Evolutionary conservation across 768 basidiomycete genomes (phyloP).

Genomic region (Suillus bovinus): DNA sequence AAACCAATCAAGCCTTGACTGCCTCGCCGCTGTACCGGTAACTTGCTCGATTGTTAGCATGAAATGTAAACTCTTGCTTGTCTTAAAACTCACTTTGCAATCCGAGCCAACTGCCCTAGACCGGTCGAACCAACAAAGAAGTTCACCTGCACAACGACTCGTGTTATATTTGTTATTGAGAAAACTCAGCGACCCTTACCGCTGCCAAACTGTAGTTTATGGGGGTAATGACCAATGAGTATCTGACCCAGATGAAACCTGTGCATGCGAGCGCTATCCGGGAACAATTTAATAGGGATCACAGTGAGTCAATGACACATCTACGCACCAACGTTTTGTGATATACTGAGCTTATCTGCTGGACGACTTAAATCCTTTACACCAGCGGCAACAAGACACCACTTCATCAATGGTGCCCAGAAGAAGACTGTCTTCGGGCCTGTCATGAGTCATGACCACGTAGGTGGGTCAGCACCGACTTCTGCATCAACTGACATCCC

Average conservation of each 20-base stretch:
- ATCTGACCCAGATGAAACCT: constrained; percentile 98
- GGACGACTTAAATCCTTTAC: constrained; percentile 85
- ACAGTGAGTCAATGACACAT: background rate
- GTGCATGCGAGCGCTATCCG: constrained; percentile 83
- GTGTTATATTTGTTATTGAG: constrained; percentile 36
- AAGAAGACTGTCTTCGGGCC: constrained; percentile 96
- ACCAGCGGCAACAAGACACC: constrained; percentile 83
- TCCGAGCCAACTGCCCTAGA: constrained; percentile 60
- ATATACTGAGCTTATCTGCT: constrained; percentile 89
- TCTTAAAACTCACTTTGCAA: constrained; percentile 51
- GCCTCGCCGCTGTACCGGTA: constrained; percentile 29
- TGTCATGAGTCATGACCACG: constrained; percentile 29
- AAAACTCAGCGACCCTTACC: constrained; percentile 46
- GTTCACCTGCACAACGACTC: constrained; percentile 52
- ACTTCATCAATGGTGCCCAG: constrained; percentile 96
- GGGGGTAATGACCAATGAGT: constrained; percentile 93
- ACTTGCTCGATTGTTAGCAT: constrained; percentile 18
- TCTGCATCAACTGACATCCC: constrained; percentile 1
- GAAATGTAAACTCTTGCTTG: constrained; percentile 10
- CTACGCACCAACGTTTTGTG: constrained; percentile 85
- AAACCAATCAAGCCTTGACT: constrained; percentile 23
- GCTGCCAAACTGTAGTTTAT: constrained; percentile 94
- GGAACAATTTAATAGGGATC: constrained; percentile 4
- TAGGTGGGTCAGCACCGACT: background rate
- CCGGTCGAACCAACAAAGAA: constrained; percentile 72